A percentile compares a stretch with the other conserved stretches of the same genome.
Evolutionary conservation across 345 rosid species (phyloP).

Genomic region (Cardamine chenopodiifolia): DNA sequence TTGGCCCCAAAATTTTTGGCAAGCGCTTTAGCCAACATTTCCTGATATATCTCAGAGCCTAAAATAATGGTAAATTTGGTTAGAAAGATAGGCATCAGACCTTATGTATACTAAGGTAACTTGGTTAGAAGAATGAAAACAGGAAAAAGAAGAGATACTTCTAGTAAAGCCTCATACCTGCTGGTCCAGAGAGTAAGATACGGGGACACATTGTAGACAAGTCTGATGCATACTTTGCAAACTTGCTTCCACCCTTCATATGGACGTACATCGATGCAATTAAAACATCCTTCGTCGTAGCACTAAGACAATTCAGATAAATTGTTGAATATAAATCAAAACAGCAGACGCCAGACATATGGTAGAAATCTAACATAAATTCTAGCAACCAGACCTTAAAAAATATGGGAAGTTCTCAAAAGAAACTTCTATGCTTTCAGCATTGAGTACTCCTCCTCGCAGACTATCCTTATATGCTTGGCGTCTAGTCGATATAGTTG

Average conservation of each 20-base stretch:
- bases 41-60: constrained; percentile 99
- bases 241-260: constrained; percentile 73
- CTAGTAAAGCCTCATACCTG: constrained; percentile 55
- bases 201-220: constrained; percentile 84
- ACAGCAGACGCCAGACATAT: not conserved
- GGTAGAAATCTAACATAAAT: constrained; percentile 13
- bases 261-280: constrained; percentile 71
- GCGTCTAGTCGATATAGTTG: constrained; percentile 59
- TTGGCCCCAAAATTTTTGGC: constrained; percentile 85
- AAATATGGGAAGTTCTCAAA: constrained; percentile 83
- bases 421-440: constrained; percentile 71
- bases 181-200: constrained; percentile 89
- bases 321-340: constrained; percentile 21
- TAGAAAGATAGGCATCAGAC: not conserved
- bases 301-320: constrained; percentile 54
- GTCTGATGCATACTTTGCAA: constrained; percentile 68
- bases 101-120: constrained; percentile 7
- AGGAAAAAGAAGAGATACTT: not conserved
- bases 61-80: constrained; percentile 15
- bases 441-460: constrained; percentile 64
- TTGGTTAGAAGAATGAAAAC: constrained; percentile 8
- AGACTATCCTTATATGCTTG: constrained; percentile 74
- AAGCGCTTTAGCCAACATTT: constrained; percentile 85
- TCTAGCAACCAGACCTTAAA: constrained; percentile 64
- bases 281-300: constrained; percentile 85